phyloP scores from a whole-genome alignment of 257 asterid genomes.

The Eucommia ulmoides region DNA sequence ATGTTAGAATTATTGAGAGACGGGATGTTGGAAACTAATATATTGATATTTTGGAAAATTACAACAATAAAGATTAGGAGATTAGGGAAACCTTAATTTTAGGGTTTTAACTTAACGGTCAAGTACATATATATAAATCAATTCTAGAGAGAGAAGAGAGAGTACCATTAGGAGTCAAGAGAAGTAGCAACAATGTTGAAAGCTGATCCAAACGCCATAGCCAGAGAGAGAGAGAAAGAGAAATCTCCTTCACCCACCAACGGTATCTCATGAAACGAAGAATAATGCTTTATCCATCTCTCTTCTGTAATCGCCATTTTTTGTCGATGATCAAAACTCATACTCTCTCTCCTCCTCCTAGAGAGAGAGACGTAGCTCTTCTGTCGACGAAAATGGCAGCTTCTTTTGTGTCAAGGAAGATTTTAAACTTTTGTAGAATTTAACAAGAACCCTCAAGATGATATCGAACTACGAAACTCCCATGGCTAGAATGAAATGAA shows the following conservation, averaged over 20 bases:
- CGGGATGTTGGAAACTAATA: too few species aligned
- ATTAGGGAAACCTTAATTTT: too few species aligned
- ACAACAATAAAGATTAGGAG: too few species aligned
- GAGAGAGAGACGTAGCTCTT: not conserved
- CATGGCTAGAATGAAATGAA: too few species aligned
- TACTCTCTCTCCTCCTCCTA: not conserved
- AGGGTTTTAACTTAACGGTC: too few species aligned
- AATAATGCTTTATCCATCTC: slow-evolving; percentile 35
- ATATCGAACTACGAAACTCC: too few species aligned
- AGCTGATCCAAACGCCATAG: slow-evolving; percentile 30
- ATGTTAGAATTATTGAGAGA: too few species aligned
- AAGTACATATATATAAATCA: too few species aligned
- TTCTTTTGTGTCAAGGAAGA: not conserved
- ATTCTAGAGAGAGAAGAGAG: not conserved
- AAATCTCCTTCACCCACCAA: slow-evolving; percentile 66
- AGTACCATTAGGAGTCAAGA: slow-evolving; percentile 40
- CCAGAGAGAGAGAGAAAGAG: slow-evolving; percentile 40
- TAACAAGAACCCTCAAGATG: too few species aligned
- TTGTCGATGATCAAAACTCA: not conserved
- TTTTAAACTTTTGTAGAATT: not conserved
- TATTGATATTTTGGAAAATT: too few species aligned
- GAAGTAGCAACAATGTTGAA: slow-evolving; percentile 51
- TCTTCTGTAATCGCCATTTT: slow-evolving; percentile 9
- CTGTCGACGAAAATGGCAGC: not conserved
- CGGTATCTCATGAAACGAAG: slow-evolving; percentile 31